phyloP scores from a whole-genome alignment of 768 basidiomycete genomes.

The Kwoniella shandongensis region DNA sequence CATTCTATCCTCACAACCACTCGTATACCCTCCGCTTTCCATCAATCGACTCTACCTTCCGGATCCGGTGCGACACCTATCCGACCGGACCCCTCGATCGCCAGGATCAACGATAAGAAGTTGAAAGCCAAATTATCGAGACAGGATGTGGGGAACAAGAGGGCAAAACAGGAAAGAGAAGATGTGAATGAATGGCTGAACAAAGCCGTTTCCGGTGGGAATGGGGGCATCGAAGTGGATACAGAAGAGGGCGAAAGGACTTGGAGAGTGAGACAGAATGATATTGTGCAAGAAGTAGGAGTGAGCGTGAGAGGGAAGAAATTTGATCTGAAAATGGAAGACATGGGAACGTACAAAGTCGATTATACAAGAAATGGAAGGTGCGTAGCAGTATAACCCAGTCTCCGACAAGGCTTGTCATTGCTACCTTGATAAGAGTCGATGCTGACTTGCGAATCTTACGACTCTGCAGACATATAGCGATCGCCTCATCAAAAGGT shows the following conservation, averaged over 20 bases:
- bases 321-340: conserved; percentile 79
- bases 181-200: conserved; percentile 52
- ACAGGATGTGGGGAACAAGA: conserved; percentile 56
- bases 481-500: conserved; percentile 76
- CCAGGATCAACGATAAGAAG: conserved; percentile 71
- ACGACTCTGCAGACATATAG: conserved; percentile 67
- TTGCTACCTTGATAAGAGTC: no score
- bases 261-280: conserved; percentile 80
- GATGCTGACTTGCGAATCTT: no score
- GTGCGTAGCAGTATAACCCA: no score
- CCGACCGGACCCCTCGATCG: conserved; percentile 22
- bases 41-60: conserved; percentile 58
- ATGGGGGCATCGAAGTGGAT: conserved; percentile 72
- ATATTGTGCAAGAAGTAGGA: conserved; percentile 60
- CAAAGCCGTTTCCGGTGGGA: conserved; percentile 64
- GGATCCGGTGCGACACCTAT: conserved; percentile 53
- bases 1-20: conserved; percentile 65
- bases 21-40: conserved; percentile 68
- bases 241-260: conserved; percentile 75
- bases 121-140: conserved; percentile 68
- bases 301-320: conserved; percentile 49
- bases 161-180: conserved; percentile 61
- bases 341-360: conserved; percentile 73
- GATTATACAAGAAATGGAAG: conserved; percentile 90
- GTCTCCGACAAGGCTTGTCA: no score